Evolutionary conservation across 768 basidiomycete genomes (phyloP), one percentile per base, ranked within the genome.

Genomic region (Serendipita sp.): DNA sequence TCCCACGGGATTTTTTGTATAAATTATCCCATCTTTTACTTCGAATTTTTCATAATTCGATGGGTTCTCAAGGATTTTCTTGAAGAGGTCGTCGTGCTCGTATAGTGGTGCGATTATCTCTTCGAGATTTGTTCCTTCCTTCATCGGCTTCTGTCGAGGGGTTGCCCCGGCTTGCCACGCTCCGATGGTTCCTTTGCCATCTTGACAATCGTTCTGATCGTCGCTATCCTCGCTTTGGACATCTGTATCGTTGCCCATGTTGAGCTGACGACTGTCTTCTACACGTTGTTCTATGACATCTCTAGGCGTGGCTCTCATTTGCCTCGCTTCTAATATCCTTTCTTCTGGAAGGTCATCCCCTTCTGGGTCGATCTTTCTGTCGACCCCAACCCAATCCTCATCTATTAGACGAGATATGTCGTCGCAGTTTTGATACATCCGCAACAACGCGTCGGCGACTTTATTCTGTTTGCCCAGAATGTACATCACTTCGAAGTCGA

Each of bases 381-480:
- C 62, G 17, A n/a, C n/a, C 3, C 16, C 13, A 5, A 61, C 41
- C 17, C 17, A 61, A 14, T 61, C 34, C 14, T 38, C 34, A 38
- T 38, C 34, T 38, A 38, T 38, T 14, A 38, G 34, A 38, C 14
- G 34, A 4, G 34, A 38, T 14, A 14, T 38, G 14, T 38, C 34
- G 3, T 38, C 14, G 34, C 14, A 4, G 34, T 38, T 38, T 14
- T 38, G 34, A 7, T 24, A 69, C 62, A 24, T 67, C n/a, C n/a
- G n/a, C 38, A 42, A 70, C 24, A 56, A 68, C 61, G 5, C 60
- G 58, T 77, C 75, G 0, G 73, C 71, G 0, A 75, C 44, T 0
- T 68, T 61, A 60, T 76, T 77, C 5, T 72, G 69, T 0, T 38
- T 56, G 0, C 77, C 75, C 0, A 67, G 70, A 2, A 75, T 50